Base-by-base conservation (phyloP, 768 basidiomycete genomes). In the Pisolithus orientalis region DNA sequence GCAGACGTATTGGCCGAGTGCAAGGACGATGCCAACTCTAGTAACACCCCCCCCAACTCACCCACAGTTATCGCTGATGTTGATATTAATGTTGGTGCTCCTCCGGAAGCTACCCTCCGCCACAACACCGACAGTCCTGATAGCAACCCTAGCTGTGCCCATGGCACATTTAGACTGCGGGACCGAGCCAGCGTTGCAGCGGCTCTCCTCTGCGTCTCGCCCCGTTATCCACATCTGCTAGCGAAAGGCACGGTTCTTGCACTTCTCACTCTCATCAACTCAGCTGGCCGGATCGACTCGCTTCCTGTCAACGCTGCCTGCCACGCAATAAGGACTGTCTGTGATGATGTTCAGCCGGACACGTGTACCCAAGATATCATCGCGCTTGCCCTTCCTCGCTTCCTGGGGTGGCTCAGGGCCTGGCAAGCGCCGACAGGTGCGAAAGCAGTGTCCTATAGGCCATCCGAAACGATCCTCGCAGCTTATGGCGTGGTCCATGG, bases 401-500 rank as follows among this genome's bases (percentile, higher is more conserved):
- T 78, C 48, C 50, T 68, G 49, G 32, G 58, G 39, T 63, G 59
- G 48, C 59, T 72, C 39, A 47, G 49, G 54, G 44, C 55, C 9
- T 51, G 65, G 44, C 54, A 50, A 4, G 61, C 51, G 6, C 72
- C 72, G 16, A 47, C 55, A n/a, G 66, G 65, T 3, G 57, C 63
- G 27, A 51, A 52, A 39, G 56, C 64, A n/a, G 61, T 72, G 39
- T 63, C 62, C n/a, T 73, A 74, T 56, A 57, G 53, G 42, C 76
- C 78, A 3, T 70, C 77, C 2, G 47, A 53, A 11, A 50, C 71
- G 25, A 66, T 76, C 25, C 69, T 66, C 46, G 57, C 67, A 10
- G 61, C 79, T 7, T 84, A 80, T 56, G 55, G 57, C 31, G 61
- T 79, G 40, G 55, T 77, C n/a, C 66, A 74, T 45, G 71, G 70